Evolutionary conservation across 228 moss, liverwort and hornwort species (phyloP).

Genomic region (Sphagnum magellanicum): DNA sequence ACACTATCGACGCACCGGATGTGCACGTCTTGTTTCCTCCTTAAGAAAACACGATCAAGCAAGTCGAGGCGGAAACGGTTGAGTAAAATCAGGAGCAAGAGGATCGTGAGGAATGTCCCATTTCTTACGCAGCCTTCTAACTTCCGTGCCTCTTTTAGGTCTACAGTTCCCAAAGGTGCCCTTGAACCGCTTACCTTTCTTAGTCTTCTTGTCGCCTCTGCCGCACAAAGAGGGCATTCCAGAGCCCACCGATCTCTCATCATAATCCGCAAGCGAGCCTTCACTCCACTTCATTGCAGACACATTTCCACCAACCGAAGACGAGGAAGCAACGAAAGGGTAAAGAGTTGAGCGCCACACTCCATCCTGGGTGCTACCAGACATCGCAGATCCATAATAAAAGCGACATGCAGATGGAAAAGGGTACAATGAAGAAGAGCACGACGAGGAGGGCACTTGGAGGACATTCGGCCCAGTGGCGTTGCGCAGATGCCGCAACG

Average conservation of each 20-base stretch:
- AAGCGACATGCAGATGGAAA: too few species aligned
- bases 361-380: too few species aligned
- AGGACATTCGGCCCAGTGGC: too few species aligned
- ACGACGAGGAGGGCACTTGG: too few species aligned
- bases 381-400: too few species aligned
- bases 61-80: constrained; percentile 73
- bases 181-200: constrained; percentile 92
- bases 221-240: constrained; percentile 49
- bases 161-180: constrained; percentile 70
- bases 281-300: not conserved
- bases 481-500: too few species aligned
- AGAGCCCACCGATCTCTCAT: not conserved
- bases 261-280: not conserved
- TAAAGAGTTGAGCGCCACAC: too few species aligned
- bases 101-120: constrained; percentile 82
- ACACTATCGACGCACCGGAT: too few species aligned
- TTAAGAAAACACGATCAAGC: constrained; percentile 10
- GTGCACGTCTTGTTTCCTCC: not conserved
- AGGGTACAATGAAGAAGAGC: too few species aligned
- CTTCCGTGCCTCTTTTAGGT: constrained; percentile 56
- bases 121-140: constrained; percentile 60
- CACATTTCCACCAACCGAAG: too few species aligned
- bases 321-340: too few species aligned
- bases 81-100: constrained; percentile 46
- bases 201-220: constrained; percentile 91